These are phyloP conservation scores for Globisporangium nodosum DNA, from an alignment of 352 stramenopile genomes.

Conservation along the genomic window DNA sequence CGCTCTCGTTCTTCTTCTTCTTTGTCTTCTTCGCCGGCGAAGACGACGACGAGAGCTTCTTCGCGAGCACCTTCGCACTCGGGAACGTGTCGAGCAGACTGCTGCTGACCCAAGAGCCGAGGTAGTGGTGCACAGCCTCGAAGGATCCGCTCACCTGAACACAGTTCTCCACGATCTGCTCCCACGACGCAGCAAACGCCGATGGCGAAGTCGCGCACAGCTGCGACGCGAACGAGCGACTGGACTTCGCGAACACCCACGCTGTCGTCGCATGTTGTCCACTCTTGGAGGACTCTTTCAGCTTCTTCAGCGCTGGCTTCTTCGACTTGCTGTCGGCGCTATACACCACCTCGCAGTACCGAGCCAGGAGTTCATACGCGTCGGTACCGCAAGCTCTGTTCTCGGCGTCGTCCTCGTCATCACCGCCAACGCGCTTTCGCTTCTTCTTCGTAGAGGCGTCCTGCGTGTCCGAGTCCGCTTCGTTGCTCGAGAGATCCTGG, in stretches of 20 bases:
- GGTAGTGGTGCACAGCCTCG: constrained; percentile 41
- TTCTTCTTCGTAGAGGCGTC: constrained; percentile 9
- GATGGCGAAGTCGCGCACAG: constrained; percentile 17
- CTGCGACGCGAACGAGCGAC: constrained; percentile 7
- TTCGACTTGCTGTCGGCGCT: neutral
- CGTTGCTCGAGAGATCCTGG: neutral
- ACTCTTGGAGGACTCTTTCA: constrained; percentile 1
- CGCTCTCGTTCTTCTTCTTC: constrained; percentile 13
- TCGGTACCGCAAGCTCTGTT: constrained; percentile 6
- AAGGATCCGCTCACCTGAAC: constrained; percentile 24
- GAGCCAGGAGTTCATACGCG: constrained; percentile 31
- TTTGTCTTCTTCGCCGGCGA: constrained; percentile 18
- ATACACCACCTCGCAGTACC: constrained; percentile 17
- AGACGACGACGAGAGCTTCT: neutral
- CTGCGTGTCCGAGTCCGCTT: neutral
- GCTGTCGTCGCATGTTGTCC: neutral
- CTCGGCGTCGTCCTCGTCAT: neutral
- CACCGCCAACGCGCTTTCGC: constrained; percentile 8
- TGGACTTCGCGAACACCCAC: constrained; percentile 6
- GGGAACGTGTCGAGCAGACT: constrained; percentile 25
- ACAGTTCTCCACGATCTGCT: constrained; percentile 31
- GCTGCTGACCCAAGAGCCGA: constrained; percentile 34
- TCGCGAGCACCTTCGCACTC: neutral
- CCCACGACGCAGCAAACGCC: constrained; percentile 26
- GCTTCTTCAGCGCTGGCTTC: constrained; percentile 5